Percentiles rank a stretch among this genome's conserved stretches.
Evolutionary conservation across 2,329 filamentous ascomycete genomes (phyloP).

Genomic region (Ophiosphaerella herpotricha): DNA sequence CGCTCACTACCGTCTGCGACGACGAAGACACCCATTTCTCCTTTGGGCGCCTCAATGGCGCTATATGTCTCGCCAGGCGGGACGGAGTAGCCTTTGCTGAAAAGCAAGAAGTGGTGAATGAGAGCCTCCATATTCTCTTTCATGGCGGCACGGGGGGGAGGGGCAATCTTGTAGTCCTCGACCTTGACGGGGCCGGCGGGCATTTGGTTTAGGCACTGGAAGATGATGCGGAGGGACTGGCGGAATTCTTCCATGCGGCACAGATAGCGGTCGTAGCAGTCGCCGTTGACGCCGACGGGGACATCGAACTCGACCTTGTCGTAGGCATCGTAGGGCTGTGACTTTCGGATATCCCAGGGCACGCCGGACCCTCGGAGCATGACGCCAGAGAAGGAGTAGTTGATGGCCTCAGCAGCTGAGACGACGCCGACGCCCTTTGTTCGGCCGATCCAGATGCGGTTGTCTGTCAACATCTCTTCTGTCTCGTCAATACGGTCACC

Average conservation of each 20-base stretch:
- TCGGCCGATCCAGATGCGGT: slow-evolving; percentile 97
- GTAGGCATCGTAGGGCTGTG: slow-evolving; percentile 95
- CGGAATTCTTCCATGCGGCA: slow-evolving; percentile 99
- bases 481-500: slow-evolving; percentile 98
- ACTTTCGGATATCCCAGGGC: slow-evolving; percentile 96
- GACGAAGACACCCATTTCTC: slow-evolving; percentile 97
- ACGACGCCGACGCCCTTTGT: slow-evolving; percentile 92
- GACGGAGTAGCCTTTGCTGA: slow-evolving; percentile 97
- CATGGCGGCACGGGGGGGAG: slow-evolving; percentile 95
- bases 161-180: slow-evolving; percentile 98
- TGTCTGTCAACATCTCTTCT: slow-evolving; percentile 97
- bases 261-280: slow-evolving; percentile 98
- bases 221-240: slow-evolving; percentile 95
- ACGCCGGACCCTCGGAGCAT: slow-evolving; percentile 98
- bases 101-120: slow-evolving; percentile 98
- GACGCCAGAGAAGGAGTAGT: slow-evolving; percentile 94
- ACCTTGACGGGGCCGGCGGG: slow-evolving; percentile 90
- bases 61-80: slow-evolving; percentile 98
- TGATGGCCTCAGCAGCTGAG: slow-evolving; percentile 88
- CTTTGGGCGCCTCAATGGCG: slow-evolving; percentile 98
- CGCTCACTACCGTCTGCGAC: slow-evolving; percentile 96
- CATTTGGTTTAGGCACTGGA: slow-evolving; percentile 99
- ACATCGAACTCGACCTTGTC: slow-evolving; percentile 98
- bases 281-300: slow-evolving; percentile 92
- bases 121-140: slow-evolving; percentile 99